Conservation (phyloP, 441 rosid genomes). For the Euphorbia schlechtendalii region DNA sequence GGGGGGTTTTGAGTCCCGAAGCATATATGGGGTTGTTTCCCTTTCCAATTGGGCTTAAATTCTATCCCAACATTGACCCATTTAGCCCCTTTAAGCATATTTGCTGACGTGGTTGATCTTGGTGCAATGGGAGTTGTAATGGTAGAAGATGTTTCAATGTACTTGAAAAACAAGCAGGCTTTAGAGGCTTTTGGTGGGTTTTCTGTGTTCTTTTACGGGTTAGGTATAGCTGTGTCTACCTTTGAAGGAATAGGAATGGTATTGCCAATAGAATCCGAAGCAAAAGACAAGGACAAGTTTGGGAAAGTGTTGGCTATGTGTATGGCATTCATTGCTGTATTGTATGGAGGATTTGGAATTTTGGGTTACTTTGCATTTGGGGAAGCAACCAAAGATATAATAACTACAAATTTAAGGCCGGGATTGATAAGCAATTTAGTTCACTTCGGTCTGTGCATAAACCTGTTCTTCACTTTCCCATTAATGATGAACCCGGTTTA, state of each 20-base stretch:
- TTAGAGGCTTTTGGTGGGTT: conserved; percentile 53
- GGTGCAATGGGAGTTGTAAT: conserved; percentile 74
- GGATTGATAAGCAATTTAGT: conserved; percentile 52
- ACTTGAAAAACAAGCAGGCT: conserved; percentile 31
- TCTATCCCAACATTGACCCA: conserved; percentile 71
- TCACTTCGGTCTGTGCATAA: conserved; percentile 59
- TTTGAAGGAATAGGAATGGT: conserved; percentile 80
- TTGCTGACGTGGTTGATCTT: conserved; percentile 74
- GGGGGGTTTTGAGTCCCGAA: conserved; percentile 43
- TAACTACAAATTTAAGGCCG: conserved; percentile 57
- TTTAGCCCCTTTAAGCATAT: conserved; percentile 77
- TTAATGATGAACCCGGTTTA: conserved; percentile 83
- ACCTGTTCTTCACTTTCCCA: conserved; percentile 75
- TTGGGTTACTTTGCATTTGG: conserved; percentile 76
- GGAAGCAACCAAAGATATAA: conserved; percentile 52
- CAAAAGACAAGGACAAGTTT: conserved; percentile 47
- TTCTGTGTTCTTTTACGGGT: conserved; percentile 57
- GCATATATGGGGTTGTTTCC: conserved; percentile 62
- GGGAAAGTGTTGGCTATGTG: conserved; percentile 45
- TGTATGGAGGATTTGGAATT: conserved; percentile 55
- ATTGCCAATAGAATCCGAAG: conserved; percentile 66
- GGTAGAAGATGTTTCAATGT: conserved; percentile 49
- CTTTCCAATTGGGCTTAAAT: conserved; percentile 70
- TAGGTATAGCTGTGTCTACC: conserved; percentile 69
- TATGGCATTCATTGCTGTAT: conserved; percentile 42